A percentile compares a stretch with the other conserved stretches of the same genome.
Conservation (phyloP, 2,329 filamentous ascomycete genomes). For the Sarocladium oryzae region DNA sequence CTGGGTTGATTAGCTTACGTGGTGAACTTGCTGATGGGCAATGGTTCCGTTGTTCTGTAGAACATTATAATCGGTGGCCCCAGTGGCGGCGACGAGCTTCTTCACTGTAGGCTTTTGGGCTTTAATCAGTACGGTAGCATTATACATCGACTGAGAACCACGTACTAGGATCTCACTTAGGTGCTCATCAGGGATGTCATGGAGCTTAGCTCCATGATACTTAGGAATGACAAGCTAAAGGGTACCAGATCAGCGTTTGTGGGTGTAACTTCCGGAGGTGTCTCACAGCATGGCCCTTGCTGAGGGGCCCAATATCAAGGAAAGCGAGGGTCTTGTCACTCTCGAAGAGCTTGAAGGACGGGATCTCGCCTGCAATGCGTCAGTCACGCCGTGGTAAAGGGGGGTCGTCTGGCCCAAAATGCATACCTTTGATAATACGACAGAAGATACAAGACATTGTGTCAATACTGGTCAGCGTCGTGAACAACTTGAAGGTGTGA, state of each 20-base stretch:
- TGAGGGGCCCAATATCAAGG: conserved; percentile 89
- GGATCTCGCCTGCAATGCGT: conserved; percentile 70
- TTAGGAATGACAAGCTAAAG: conserved; percentile 95
- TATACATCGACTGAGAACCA: not conserved
- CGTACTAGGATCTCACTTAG: conserved; percentile 70
- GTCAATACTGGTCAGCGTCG: not conserved
- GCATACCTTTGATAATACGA: conserved; percentile 94
- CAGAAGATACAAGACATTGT: conserved; percentile 77
- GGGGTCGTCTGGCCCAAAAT: too few relatives aligned
- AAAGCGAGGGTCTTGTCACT: conserved; percentile 91
- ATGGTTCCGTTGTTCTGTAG: conserved; percentile 92
- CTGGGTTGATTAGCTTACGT: conserved; percentile 56
- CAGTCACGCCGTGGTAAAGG: not conserved
- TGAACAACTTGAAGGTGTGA: too few relatives aligned
- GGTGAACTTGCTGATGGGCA: conserved; percentile 88
- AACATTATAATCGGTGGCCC: conserved; percentile 80
- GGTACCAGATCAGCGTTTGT: not conserved
- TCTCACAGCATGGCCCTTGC: conserved; percentile 79
- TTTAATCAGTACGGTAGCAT: not conserved
- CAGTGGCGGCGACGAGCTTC: conserved; percentile 72
- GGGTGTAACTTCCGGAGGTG: not conserved
- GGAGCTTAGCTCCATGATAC: conserved; percentile 83
- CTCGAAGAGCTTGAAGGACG: conserved; percentile 93
- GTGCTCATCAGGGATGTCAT: conserved; percentile 86
- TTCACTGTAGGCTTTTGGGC: conserved; percentile 50